These are phyloP conservation scores for Exserohilum turcica DNA, from an alignment of 2,329 filamentous ascomycete species.

Conservation along the genomic window DNA sequence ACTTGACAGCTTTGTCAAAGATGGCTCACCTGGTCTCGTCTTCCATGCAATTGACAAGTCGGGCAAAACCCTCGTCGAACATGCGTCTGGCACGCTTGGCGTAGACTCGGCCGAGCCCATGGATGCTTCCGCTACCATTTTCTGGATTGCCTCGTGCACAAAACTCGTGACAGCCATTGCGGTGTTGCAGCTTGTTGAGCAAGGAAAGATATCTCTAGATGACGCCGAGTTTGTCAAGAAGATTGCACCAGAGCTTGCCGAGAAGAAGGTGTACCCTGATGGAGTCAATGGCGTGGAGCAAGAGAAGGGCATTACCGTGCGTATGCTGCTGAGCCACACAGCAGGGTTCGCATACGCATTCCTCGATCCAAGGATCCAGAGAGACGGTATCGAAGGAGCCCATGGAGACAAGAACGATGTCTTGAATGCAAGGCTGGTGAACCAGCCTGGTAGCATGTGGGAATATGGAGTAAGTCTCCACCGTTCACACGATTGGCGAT, in stretches of 20 bases:
- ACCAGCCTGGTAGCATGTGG: slow-evolving; percentile 68
- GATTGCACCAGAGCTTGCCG: slow-evolving; percentile 44
- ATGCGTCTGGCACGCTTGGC: slow-evolving; percentile 51
- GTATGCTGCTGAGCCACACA: slow-evolving; percentile 59
- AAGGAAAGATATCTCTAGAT: slow-evolving; percentile 45
- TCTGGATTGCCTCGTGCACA: slow-evolving; percentile 62
- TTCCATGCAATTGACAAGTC: slow-evolving; percentile 54
- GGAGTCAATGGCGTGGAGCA: slow-evolving; percentile 46
- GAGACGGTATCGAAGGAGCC: slow-evolving; percentile 45
- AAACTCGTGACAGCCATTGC: slow-evolving; percentile 45
- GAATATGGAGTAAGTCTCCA: slow-evolving; percentile 55
- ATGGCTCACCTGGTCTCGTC: slow-evolving; percentile 51
- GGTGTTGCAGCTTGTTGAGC: slow-evolving; percentile 45
- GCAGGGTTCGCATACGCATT: slow-evolving; percentile 58
- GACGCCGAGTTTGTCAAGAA: slow-evolving; percentile 42
- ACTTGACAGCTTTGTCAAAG: slow-evolving; percentile 38
- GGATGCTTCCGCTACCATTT: slow-evolving; percentile 62
- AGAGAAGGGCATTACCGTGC: slow-evolving; percentile 54
- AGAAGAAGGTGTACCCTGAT: slow-evolving; percentile 49
- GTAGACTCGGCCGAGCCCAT: slow-evolving; percentile 56
- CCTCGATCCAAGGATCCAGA: slow-evolving; percentile 53
- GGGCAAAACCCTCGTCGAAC: slow-evolving; percentile 50
- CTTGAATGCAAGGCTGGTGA: slow-evolving; percentile 59
- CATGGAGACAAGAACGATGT: slow-evolving; percentile 54
- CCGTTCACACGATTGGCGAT: neutral